Base-by-base conservation (phyloP, 2,329 filamentous ascomycete species). In the Diaporthe australafricana region DNA sequence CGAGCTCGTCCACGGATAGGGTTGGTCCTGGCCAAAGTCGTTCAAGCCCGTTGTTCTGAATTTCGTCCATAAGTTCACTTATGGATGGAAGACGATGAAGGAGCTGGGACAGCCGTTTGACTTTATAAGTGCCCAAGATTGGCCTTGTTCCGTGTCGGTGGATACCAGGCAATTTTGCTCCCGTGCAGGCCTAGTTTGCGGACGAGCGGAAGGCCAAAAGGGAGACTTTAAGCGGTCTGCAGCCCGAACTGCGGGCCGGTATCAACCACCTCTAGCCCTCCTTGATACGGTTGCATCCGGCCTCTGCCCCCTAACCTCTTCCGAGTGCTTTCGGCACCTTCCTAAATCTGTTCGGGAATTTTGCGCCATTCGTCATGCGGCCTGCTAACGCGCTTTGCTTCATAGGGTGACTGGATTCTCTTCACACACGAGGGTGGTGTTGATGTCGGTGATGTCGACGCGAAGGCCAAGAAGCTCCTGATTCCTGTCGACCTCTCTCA, bases 381-480 rank as follows among this genome's bases (percentile, higher is more conserved):
- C 53, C 52, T 71, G 65, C 72, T 73, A 70, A 73, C 53, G 22
- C 35, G 14, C 5, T 3, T 27, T 12, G 32, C 42, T 32, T 48
- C 45, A 57, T 83, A 98, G 96, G 96, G 96, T 81, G 96, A 99
- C 86, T 98, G 95, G 95, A 98, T 99, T 82, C 94, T 99, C 81
- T 99, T 99, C 89, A 98, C 96, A 80, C 95, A 99, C 87, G 96
- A 99, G 87, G 96, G 96, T 89, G 96, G 96, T 93, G 95, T 99
- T 77, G 96, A 99, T 85, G 96, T 99, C 79, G 96, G 96, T 83
- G 96, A 99, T 91, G 96, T 99, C 77, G 96, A 99, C 81, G 95
- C 92, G 76, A 99, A 99, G 90, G 96, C 96, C 75, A 94, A 98
- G 91, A 99, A 98, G 93, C 90, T 99, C 75, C 88, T 99, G 82